phyloP scores from a whole-genome alignment of 2,329 filamentous ascomycete species.

The Hypoxylon sp. region DNA sequence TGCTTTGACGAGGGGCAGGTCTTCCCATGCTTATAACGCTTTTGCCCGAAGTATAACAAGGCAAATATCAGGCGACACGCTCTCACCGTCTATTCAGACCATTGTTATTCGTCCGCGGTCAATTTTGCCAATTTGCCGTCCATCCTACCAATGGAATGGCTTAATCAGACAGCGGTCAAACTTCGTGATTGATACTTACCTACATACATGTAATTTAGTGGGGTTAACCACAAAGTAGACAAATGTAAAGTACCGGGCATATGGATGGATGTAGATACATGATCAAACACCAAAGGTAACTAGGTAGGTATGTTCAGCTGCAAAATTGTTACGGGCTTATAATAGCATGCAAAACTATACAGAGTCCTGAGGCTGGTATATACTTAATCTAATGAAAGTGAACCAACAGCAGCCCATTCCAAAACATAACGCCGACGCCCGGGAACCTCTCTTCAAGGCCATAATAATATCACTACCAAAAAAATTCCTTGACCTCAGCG shows the following conservation, averaged over 20 bases:
- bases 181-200: neutral
- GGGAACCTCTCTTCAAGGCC: slow-evolving; percentile 21
- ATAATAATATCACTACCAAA: slow-evolving; percentile 31
- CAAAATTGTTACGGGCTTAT: slow-evolving; percentile 9
- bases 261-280: neutral
- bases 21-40: neutral
- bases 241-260: neutral
- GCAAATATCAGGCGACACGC: slow-evolving; percentile 12
- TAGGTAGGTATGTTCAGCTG: slow-evolving; percentile 23
- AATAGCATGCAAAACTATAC: slow-evolving; percentile 28
- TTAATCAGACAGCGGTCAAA: neutral
- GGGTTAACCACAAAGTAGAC: neutral
- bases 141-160: too few relatives aligned
- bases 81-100: slow-evolving; percentile 8
- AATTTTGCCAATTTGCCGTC: neutral
- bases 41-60: slow-evolving; percentile 13
- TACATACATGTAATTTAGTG: neutral
- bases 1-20: slow-evolving; percentile 7
- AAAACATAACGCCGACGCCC: slow-evolving; percentile 35
- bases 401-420: slow-evolving; percentile 21
- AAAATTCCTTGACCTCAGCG: slow-evolving; percentile 35
- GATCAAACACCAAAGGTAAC: neutral
- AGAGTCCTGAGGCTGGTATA: slow-evolving; percentile 36
- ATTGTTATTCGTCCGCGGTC: neutral
- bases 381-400: slow-evolving; percentile 37